Conservation (phyloP, 2,329 filamentous ascomycete species). For the Raffaelea ambrosiae region DNA sequence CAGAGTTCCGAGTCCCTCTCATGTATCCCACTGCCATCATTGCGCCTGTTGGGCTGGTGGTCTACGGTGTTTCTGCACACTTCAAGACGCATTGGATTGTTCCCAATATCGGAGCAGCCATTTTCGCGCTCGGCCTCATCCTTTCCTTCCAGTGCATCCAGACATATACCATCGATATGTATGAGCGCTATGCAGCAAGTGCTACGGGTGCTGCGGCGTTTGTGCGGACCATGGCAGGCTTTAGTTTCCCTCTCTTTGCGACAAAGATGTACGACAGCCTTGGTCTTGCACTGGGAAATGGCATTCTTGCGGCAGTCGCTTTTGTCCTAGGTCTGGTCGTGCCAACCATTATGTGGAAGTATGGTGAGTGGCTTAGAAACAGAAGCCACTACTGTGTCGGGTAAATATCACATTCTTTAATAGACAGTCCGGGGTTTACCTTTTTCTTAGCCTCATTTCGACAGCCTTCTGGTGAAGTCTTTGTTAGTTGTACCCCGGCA, state of each 20-base stretch:
- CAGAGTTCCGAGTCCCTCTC: slow-evolving; percentile 34
- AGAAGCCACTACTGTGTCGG: slow-evolving; percentile 16
- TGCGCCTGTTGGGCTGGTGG: slow-evolving; percentile 31
- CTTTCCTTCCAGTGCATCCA: slow-evolving; percentile 36
- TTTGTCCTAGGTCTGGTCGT: slow-evolving; percentile 32
- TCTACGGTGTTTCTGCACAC: slow-evolving; percentile 38
- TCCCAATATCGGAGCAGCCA: slow-evolving; percentile 32
- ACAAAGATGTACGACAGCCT: slow-evolving; percentile 33
- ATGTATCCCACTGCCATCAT: slow-evolving; percentile 32
- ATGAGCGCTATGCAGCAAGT: slow-evolving; percentile 34
- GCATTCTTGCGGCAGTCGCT: slow-evolving; percentile 30
- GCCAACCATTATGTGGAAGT: slow-evolving; percentile 35
- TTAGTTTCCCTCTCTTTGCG: slow-evolving; percentile 43
- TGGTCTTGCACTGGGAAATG: slow-evolving; percentile 33
- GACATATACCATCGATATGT: slow-evolving; percentile 37
- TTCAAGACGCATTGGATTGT: slow-evolving; percentile 34
- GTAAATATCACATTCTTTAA: too few species aligned
- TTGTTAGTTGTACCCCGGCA: too few species aligned
- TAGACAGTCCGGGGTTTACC: too few species aligned
- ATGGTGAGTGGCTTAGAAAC: slow-evolving; percentile 29
- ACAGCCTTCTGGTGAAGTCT: too few species aligned
- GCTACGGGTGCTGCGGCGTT: slow-evolving; percentile 35
- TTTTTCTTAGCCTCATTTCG: too few species aligned
- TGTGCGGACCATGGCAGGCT: slow-evolving; percentile 38
- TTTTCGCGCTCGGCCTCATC: slow-evolving; percentile 30